Conservation (phyloP, 352 stramenopile genomes). For the Phytophthora colocasiae region DNA sequence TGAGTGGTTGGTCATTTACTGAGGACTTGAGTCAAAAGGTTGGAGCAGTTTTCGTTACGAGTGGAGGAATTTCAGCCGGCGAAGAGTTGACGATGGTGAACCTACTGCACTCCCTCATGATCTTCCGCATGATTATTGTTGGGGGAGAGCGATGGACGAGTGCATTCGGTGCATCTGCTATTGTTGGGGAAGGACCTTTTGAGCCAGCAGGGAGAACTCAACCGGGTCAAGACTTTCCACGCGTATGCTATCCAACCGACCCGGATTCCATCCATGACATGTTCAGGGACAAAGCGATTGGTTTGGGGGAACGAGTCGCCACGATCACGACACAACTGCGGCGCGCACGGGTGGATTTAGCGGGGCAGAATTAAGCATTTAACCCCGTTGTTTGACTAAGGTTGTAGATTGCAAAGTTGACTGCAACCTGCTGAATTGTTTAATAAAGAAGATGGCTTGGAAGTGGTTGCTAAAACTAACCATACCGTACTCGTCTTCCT, state of each 20-base stretch:
- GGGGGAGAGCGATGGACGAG: slow-evolving; percentile 88
- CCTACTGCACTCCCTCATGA: slow-evolving; percentile 87
- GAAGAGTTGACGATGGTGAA: slow-evolving; percentile 90
- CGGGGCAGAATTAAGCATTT: slow-evolving; percentile 17
- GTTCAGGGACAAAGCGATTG: slow-evolving; percentile 86
- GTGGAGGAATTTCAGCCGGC: slow-evolving; percentile 79
- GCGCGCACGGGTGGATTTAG: slow-evolving; percentile 23
- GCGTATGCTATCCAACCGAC: slow-evolving; percentile 63
- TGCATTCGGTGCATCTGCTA: slow-evolving; percentile 83
- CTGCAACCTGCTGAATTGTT: too few species aligned
- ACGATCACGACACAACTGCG: slow-evolving; percentile 51
- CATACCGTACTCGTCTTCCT: too few species aligned
- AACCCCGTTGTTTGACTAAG: not conserved
- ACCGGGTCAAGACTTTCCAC: slow-evolving; percentile 43
- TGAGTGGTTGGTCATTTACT: slow-evolving; percentile 76
- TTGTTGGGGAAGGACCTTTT: slow-evolving; percentile 82
- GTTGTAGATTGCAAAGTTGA: too few species aligned
- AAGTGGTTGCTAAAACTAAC: too few species aligned
- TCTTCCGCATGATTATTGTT: slow-evolving; percentile 89
- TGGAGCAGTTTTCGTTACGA: slow-evolving; percentile 86
- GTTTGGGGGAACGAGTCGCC: slow-evolving; percentile 72
- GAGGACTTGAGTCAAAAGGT: slow-evolving; percentile 86
- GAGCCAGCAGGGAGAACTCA: slow-evolving; percentile 27
- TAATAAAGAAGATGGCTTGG: too few species aligned
- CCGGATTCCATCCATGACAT: slow-evolving; percentile 69